These are phyloP conservation scores for Tillandsia fasciculata DNA, from an alignment of 176 grass and related monocot genomes.

Conservation along the genomic window DNA sequence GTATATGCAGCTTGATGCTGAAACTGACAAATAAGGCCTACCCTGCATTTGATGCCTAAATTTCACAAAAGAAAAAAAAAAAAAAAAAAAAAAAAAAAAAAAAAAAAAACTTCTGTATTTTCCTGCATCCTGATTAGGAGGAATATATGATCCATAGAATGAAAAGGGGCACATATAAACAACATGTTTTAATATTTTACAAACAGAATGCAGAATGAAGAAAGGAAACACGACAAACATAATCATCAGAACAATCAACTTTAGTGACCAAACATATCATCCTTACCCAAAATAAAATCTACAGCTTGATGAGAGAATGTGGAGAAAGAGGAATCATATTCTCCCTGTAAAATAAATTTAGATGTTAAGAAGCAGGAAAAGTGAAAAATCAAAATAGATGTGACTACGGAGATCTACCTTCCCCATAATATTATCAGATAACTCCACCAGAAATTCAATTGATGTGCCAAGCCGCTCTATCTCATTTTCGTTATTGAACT, in stretches of 20 bases:
- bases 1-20: too few species aligned
- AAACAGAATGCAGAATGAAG: not conserved
- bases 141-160: too few species aligned
- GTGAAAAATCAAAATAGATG: not conserved
- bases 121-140: too few species aligned
- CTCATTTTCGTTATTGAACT: constrained; percentile 59
- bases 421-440: constrained; percentile 46
- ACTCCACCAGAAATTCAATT: constrained; percentile 68
- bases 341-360: constrained; percentile 37
- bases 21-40: too few species aligned
- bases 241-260: not conserved
- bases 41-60: too few species aligned
- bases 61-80: too few species aligned
- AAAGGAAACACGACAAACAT: not conserved
- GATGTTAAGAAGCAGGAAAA: constrained; percentile 14
- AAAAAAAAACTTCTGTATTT: too few species aligned
- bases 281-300: constrained; percentile 72
- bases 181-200: not conserved
- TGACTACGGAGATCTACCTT: constrained; percentile 39
- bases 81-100: too few species aligned
- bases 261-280: constrained; percentile 7
- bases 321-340: constrained; percentile 42
- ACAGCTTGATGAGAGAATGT: constrained; percentile 89
- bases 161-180: too few species aligned
- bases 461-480: constrained; percentile 63